Conservation (phyloP, 768 basidiomycete genomes). For the Pleurotus giganteus region DNA sequence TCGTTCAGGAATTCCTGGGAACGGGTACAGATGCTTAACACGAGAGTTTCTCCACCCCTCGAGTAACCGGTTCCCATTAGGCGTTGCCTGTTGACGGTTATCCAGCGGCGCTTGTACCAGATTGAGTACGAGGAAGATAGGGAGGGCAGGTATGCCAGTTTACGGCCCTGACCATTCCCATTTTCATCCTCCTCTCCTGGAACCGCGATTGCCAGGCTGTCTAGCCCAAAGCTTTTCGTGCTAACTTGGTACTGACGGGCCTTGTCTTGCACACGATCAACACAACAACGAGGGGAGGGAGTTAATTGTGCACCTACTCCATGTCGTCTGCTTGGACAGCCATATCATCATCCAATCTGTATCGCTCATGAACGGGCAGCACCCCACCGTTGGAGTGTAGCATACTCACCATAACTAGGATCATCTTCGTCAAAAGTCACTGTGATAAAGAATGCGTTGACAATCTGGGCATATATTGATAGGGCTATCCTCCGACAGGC, state of each 20-base stretch:
- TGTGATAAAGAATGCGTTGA: conserved; percentile 48
- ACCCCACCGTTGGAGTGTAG: conserved; percentile 2
- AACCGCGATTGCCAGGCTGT: not conserved
- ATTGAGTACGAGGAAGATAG: conserved; percentile 35
- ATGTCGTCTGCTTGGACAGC: conserved; percentile 53
- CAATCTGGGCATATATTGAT: conserved; percentile 30
- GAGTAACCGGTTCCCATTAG: conserved; percentile 30
- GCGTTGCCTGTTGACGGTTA: conserved; percentile 35
- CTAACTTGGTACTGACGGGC: conserved; percentile 48
- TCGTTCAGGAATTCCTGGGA: conserved; percentile 42
- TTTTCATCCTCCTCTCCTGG: conserved; percentile 8
- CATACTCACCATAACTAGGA: conserved; percentile 20
- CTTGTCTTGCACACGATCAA: conserved; percentile 24
- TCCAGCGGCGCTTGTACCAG: conserved; percentile 50
- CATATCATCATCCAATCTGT: conserved; percentile 60
- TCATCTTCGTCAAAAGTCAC: conserved; percentile 47
- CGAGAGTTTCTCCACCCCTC: conserved; percentile 34
- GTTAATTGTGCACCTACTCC: conserved; percentile 36
- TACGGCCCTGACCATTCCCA: conserved; percentile 24
- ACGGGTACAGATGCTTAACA: conserved; percentile 47
- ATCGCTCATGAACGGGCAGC: not conserved
- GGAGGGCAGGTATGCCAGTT: conserved; percentile 44
- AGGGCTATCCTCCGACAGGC: conserved; percentile 38
- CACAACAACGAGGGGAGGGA: not conserved
- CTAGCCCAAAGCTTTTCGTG: conserved; percentile 23